Evolutionary conservation across 805 yeast species (phyloP), one percentile per base, ranked within the genome.

Genomic region (Suhomyces canberraensis): DNA sequence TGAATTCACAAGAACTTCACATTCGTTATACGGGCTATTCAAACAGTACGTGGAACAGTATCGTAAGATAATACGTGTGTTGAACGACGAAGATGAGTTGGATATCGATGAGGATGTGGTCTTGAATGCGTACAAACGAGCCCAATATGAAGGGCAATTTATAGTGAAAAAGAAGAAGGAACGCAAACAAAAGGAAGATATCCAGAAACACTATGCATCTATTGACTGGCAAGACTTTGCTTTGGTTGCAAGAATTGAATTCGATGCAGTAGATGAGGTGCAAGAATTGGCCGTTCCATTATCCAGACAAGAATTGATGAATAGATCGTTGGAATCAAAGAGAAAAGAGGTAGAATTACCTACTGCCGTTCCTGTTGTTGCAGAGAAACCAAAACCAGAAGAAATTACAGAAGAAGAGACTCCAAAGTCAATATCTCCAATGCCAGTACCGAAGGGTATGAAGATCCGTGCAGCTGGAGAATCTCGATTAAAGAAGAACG

Each of bases 151-250:
- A 20, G 66, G 71, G 35, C 52, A 51, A 4, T 57, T 64, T 31
- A 65, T 65, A 36, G 62, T 62, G 6, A 54, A 48, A 16, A 31
- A 25, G 28, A 29, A 41, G 57, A 44, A 42, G 4, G 69, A 47
- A 59, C 61, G 41, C 43, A 56, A 36, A 34, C 58, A 53, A 30
- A 46, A 56, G 30, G 71, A 75, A 26, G 71, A 70, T 39, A 45
- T 50, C 18, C 61, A 59, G 39, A 46, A 78, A 4, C 80, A 75
- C 28, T 86, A 73, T 60, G 87, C 90, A 0, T 75, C 84, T 8
- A 80, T 88, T 16, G 89, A 90, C 60, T 91, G 98, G 98, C 80
- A 81, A 38, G 86, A 84, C 44, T 91, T 90, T 52, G 68, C 72
- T 2, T 68, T 86, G 13, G 82, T 86, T 6, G 87, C 80, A 33